Evolutionary conservation across 768 basidiomycete species (phyloP), one percentile per base, ranked within the genome.

Genomic region (Filobasidium wieringae): DNA sequence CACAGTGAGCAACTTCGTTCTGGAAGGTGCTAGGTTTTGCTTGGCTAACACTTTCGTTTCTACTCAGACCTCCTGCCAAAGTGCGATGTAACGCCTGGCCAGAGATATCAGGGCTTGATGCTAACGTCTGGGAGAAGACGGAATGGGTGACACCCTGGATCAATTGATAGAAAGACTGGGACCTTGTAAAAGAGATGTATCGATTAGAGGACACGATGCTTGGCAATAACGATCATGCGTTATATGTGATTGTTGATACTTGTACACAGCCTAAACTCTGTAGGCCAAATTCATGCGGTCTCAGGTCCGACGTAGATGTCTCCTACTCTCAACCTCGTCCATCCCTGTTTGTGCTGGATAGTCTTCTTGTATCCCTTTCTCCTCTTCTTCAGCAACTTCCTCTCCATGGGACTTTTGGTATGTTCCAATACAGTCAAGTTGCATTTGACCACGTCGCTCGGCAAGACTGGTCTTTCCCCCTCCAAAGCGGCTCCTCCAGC

Each of bases 331-430:
- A 99, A 80, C 70, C 91, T 82, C n/a, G 93, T 97, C 77, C 87
- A 97, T 1, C 85, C 86, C 71, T 91, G 89, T 75, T 96, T 97
- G 74, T 89, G 85, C 72, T 82, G 80, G 63, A 96, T 88, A 7
- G 88, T 90, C 76, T 88, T 88, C 76, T 87, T 82, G 77, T 97
- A 97, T 9, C 93, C 91, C 79, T 97, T 96, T 83, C 95, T 84
- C 76, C 91, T 78, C 79, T 97, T 99, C 79, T 92, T 93, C 79
- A 96, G 95, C 76, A 92, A 82, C 55, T 87, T 86, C 66, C 78
- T 80, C 75, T 93, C 87, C 87, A 97, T 86, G 53, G 81, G 80
- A 7, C 89, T 87, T 74, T 92, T 96, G 40, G 95, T 97, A 71
- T 99, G 93, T 75, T 99, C 95, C 45, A 97, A 76, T n/a, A 99